These are phyloP conservation scores for Kalaharituber pfeilii DNA, from an alignment of 2,329 filamentous ascomycete genomes.

Conservation along the genomic window DNA sequence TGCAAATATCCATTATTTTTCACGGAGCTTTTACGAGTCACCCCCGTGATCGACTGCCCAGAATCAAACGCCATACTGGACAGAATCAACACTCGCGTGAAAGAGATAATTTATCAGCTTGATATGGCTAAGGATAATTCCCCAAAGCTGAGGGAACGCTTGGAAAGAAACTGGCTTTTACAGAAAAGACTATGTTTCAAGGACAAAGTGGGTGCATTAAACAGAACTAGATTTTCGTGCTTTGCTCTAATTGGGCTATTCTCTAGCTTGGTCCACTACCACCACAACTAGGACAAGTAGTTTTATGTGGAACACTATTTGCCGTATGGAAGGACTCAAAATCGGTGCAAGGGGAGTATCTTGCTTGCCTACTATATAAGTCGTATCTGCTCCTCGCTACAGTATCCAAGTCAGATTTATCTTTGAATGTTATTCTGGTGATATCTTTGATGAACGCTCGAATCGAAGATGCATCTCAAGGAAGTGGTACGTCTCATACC, in stretches of 20 bases:
- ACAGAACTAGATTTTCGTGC: neutral
- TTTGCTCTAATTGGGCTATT: neutral
- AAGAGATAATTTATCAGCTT: constrained; percentile 59
- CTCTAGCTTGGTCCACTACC: constrained; percentile 4
- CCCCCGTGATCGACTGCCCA: constrained; percentile 70
- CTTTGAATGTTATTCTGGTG: constrained; percentile 16
- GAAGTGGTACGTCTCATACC: constrained; percentile 9
- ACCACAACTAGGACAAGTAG: constrained; percentile 22
- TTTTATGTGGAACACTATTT: constrained; percentile 18
- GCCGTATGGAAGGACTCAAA: constrained; percentile 14
- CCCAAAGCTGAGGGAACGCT: constrained; percentile 41
- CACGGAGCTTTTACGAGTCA: constrained; percentile 63
- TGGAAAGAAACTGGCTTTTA: constrained; percentile 70
- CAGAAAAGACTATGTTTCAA: constrained; percentile 66
- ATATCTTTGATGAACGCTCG: constrained; percentile 16
- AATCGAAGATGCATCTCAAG: constrained; percentile 16
- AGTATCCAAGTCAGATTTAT: constrained; percentile 14
- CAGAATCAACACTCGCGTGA: constrained; percentile 51
- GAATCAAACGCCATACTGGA: constrained; percentile 66
- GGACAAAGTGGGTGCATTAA: constrained; percentile 40
- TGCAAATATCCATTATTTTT: constrained; percentile 85
- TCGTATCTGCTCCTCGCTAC: constrained; percentile 25
- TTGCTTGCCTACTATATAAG: constrained; percentile 18
- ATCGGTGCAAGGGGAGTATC: constrained; percentile 11
- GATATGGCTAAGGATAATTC: constrained; percentile 70